A percentile compares a stretch with the other conserved stretches of the same genome.
Evolutionary conservation across 768 basidiomycete species (phyloP).

Genomic region (Lactarius sanguifluus): DNA sequence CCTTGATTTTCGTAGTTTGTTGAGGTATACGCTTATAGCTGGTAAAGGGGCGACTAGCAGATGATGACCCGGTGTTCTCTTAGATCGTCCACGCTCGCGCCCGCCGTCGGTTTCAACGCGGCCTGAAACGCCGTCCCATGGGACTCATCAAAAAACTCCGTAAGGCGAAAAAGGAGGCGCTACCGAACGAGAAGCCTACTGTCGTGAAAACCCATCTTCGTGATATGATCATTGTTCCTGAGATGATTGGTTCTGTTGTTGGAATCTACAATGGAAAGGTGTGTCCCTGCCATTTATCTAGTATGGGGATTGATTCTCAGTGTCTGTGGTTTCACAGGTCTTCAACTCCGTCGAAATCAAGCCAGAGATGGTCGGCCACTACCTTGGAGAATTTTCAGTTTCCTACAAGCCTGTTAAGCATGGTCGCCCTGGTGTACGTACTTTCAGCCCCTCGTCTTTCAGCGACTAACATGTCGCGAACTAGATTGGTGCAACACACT

Average conservation of each 20-base stretch:
- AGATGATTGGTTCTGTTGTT: constrained; percentile 98
- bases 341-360: constrained; percentile 99
- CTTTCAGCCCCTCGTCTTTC: constrained; percentile 1
- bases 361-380: constrained; percentile 99
- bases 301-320: constrained; percentile 10
- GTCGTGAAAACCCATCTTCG: constrained; percentile 99
- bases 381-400: constrained; percentile 96
- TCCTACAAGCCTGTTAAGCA: constrained; percentile 99
- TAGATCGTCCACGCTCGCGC: constrained; percentile 97
- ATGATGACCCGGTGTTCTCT: constrained; percentile 1
- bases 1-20: constrained; percentile 54
- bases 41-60: neutral
- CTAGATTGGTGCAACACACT: constrained; percentile 89
- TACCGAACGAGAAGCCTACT: constrained; percentile 96
- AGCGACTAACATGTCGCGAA: constrained; percentile 26
- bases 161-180: constrained; percentile 99
- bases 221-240: constrained; percentile 99
- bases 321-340: constrained; percentile 45
- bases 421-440: constrained; percentile 96
- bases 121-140: constrained; percentile 97
- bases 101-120: constrained; percentile 97
- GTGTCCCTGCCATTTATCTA: constrained; percentile 7
- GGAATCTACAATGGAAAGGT: constrained; percentile 99
- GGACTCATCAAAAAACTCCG: constrained; percentile 99
- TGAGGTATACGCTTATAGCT: constrained; percentile 53